Conservation (phyloP, 202 grass and related monocot species). For the Brachypodium distachyon region DNA sequence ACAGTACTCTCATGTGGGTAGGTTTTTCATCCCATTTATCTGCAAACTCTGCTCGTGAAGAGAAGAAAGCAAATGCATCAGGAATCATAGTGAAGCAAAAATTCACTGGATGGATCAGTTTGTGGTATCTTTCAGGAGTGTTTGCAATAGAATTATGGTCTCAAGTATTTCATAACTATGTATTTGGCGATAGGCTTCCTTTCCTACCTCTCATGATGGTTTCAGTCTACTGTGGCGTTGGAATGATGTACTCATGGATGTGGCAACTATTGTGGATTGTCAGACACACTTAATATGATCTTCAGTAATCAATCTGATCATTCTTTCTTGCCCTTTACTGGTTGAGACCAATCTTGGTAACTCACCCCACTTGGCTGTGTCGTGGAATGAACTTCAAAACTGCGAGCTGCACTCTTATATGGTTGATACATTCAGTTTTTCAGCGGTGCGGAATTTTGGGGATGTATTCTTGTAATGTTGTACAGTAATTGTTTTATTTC, state of each 20-base stretch:
- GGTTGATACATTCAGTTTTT: constrained; percentile 1
- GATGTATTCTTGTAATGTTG: background rate
- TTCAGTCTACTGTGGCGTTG: constrained; percentile 54
- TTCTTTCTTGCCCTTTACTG: background rate
- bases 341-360: background rate
- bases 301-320: background rate
- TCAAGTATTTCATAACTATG: constrained; percentile 47
- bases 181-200: constrained; percentile 58
- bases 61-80: constrained; percentile 17
- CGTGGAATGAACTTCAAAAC: background rate
- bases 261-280: constrained; percentile 71
- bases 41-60: background rate
- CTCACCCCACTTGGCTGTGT: background rate
- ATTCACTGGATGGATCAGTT: constrained; percentile 50
- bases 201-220: constrained; percentile 84
- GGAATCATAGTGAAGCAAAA: constrained; percentile 19
- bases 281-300: constrained; percentile 45
- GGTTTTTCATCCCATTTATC: constrained; percentile 58
- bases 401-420: background rate
- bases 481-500: background rate
- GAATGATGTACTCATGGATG: constrained; percentile 87
- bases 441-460: background rate
- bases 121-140: constrained; percentile 51
- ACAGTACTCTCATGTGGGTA: constrained; percentile 57
- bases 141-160: constrained; percentile 55